Conservation (phyloP, 768 basidiomycete species). For the Trametes elegans region DNA sequence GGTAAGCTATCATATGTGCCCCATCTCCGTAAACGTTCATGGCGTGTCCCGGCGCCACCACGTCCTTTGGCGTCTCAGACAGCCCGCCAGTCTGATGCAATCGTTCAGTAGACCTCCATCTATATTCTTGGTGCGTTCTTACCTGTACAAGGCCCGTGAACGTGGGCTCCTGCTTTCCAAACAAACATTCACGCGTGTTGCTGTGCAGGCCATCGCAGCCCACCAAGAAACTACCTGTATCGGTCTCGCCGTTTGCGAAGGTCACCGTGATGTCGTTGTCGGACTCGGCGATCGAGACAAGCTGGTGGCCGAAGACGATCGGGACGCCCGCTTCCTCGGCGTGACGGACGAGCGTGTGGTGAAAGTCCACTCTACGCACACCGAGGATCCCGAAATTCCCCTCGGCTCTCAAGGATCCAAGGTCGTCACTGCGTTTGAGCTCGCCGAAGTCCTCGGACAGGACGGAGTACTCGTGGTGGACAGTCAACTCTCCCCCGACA, state of each 20-base stretch:
- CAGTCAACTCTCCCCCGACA: slow-evolving; percentile 2
- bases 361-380: slow-evolving; percentile 31
- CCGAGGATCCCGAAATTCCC: slow-evolving; percentile 32
- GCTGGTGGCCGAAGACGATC: slow-evolving; percentile 35
- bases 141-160: slow-evolving; percentile 42
- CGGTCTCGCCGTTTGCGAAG: slow-evolving; percentile 36
- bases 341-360: slow-evolving; percentile 29
- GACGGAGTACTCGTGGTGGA: slow-evolving; percentile 6
- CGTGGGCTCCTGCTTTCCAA: slow-evolving; percentile 34
- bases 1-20: slow-evolving; percentile 38
- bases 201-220: slow-evolving; percentile 48
- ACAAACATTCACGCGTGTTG: slow-evolving; percentile 36
- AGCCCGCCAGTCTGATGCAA: slow-evolving; percentile 35
- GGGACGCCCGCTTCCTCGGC: slow-evolving; percentile 33
- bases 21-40: slow-evolving; percentile 38
- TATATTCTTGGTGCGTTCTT: no score
- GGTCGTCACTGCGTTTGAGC: slow-evolving; percentile 28
- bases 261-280: slow-evolving; percentile 31
- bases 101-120: no score
- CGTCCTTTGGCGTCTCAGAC: slow-evolving; percentile 26
- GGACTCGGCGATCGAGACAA: slow-evolving; percentile 33
- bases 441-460: slow-evolving; percentile 29
- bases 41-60: slow-evolving; percentile 23
- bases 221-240: slow-evolving; percentile 38
- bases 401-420: slow-evolving; percentile 18